Percentiles rank a stretch among this genome's conserved stretches.
These are phyloP conservation scores for Curvularia hawaiiensis DNA, from an alignment of 2,329 filamentous ascomycete species.

Conservation along the genomic window DNA sequence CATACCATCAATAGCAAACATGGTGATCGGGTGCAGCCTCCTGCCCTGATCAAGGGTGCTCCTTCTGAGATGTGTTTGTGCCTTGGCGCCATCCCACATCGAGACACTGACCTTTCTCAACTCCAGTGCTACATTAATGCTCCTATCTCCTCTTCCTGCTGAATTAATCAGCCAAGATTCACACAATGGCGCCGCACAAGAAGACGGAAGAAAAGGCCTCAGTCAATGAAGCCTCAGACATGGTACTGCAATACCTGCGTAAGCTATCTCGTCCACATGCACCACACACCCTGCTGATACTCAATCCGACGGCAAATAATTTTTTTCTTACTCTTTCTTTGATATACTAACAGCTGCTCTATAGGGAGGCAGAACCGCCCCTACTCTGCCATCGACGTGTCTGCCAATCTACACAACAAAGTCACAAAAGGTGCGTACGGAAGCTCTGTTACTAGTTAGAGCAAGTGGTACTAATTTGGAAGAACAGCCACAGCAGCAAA, in stretches of 20 bases:
- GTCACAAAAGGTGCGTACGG: conserved; percentile 58
- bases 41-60: conserved; percentile 13
- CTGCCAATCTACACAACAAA: conserved; percentile 65
- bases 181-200: conserved; percentile 45
- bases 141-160: neutral
- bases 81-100: conserved; percentile 8
- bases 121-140: neutral
- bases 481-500: conserved; percentile 61
- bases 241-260: conserved; percentile 59
- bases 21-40: neutral
- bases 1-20: neutral
- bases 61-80: conserved; percentile 6
- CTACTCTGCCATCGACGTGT: conserved; percentile 64
- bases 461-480: conserved; percentile 13
- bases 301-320: too few species aligned
- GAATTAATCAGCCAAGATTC: neutral
- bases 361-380: conserved; percentile 59
- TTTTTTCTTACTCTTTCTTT: too few species aligned
- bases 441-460: neutral
- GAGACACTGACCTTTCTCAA: neutral
- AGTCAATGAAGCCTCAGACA: conserved; percentile 45
- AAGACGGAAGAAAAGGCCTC: conserved; percentile 45
- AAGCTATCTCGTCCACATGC: conserved; percentile 28
- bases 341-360: conserved; percentile 7
- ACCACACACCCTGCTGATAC: neutral